phyloP scores from a whole-genome alignment of 148 eudicot species.

The Amaranthus cruentus region DNA sequence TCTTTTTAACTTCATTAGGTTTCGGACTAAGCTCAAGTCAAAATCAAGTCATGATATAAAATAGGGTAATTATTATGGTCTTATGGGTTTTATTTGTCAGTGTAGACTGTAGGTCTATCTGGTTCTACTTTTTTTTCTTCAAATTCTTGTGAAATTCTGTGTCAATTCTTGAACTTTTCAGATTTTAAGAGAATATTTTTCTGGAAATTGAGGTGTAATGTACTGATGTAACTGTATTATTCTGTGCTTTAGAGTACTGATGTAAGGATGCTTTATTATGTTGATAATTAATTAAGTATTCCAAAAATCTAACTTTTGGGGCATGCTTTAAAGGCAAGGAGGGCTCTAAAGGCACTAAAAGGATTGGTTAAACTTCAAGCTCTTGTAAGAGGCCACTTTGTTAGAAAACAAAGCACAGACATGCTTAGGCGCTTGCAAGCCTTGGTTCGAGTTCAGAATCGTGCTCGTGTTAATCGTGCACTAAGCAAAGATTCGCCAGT shows the following conservation, averaged over 20 bases:
- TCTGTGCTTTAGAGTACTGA: slow-evolving; percentile 1
- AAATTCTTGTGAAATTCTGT: slow-evolving; percentile 11
- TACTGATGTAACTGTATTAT: background rate
- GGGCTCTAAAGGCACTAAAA: slow-evolving; percentile 83
- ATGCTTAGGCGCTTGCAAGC: slow-evolving; percentile 94
- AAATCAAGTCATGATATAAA: too few species aligned
- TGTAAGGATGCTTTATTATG: background rate
- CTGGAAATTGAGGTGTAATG: background rate
- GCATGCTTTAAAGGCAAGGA: slow-evolving; percentile 62
- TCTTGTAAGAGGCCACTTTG: slow-evolving; percentile 84
- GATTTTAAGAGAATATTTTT: slow-evolving; percentile 9
- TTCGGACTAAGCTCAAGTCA: too few species aligned
- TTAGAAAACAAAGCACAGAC: slow-evolving; percentile 82
- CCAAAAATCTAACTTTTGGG: slow-evolving; percentile 12
- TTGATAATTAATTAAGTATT: background rate
- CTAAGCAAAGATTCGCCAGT: slow-evolving; percentile 34
- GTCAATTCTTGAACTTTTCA: slow-evolving; percentile 8
- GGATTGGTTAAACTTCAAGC: slow-evolving; percentile 98
- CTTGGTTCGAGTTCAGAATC: slow-evolving; percentile 81
- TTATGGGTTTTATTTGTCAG: too few species aligned
- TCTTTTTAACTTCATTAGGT: too few species aligned
- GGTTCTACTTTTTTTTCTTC: background rate
- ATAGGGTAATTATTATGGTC: too few species aligned
- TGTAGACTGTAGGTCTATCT: too few species aligned
- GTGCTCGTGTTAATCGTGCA: slow-evolving; percentile 62